Conservation (phyloP, 1,139 yeast species). For the Geotrichum siamense region DNA sequence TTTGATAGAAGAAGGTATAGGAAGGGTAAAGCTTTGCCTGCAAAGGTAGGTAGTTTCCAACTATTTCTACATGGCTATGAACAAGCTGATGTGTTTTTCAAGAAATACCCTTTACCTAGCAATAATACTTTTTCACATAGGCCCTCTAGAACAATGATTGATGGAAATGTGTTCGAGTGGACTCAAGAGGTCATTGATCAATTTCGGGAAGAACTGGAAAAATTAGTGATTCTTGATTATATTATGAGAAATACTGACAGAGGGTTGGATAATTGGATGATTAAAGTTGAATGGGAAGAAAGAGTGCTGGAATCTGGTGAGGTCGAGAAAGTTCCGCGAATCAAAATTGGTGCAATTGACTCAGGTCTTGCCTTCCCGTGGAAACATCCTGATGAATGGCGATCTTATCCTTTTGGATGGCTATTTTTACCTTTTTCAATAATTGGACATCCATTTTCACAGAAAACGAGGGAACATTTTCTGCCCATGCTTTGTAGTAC, state of each 20-base stretch:
- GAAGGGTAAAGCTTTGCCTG: slow-evolving; percentile 33
- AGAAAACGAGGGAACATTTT: slow-evolving; percentile 50
- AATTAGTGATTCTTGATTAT: slow-evolving; percentile 62
- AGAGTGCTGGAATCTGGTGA: slow-evolving; percentile 14
- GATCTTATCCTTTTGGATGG: slow-evolving; percentile 80
- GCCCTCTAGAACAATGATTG: slow-evolving; percentile 20
- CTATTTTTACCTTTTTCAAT: slow-evolving; percentile 55
- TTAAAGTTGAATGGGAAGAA: slow-evolving; percentile 45
- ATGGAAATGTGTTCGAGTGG: slow-evolving; percentile 43
- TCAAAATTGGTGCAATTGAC: slow-evolving; percentile 69
- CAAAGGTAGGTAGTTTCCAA: slow-evolving; percentile 63
- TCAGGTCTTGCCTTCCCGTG: slow-evolving; percentile 74
- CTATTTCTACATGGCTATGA: slow-evolving; percentile 51
- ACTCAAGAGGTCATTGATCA: slow-evolving; percentile 44
- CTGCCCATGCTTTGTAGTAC: slow-evolving; percentile 53
- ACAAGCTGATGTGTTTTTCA: slow-evolving; percentile 57
- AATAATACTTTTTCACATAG: not conserved
- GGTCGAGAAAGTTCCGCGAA: slow-evolving; percentile 31
- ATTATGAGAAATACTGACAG: slow-evolving; percentile 71
- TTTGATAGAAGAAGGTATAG: slow-evolving; percentile 39
- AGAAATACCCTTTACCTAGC: slow-evolving; percentile 50
- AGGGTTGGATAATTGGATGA: slow-evolving; percentile 76
- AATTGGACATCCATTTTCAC: slow-evolving; percentile 63
- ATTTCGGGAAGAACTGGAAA: slow-evolving; percentile 58
- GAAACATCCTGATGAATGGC: slow-evolving; percentile 81